Percentiles rank a stretch among this genome's conserved stretches.
Evolutionary conservation across 2,329 filamentous ascomycete species (phyloP).

Genomic region (Fusarium sp.): DNA sequence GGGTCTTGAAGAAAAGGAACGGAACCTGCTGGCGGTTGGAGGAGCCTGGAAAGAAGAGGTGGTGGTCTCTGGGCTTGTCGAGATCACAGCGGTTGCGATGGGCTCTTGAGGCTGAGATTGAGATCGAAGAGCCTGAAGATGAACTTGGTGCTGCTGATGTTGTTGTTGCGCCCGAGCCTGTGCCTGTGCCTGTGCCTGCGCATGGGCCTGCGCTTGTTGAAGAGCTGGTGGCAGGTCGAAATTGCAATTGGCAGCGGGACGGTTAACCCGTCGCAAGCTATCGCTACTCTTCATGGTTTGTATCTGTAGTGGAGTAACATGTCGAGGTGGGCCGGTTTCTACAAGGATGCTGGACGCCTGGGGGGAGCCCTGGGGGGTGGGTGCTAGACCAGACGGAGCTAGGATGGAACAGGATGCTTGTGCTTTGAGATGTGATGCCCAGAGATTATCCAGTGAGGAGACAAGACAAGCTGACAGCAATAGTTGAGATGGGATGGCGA

Average conservation of each 20-base stretch:
- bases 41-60: conserved; percentile 30
- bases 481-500: conserved; percentile 13
- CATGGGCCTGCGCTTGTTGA: conserved; percentile 28
- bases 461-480: conserved; percentile 2
- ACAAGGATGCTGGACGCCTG: conserved; percentile 40
- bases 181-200: conserved; percentile 10
- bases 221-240: conserved; percentile 41
- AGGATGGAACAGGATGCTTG: conserved; percentile 18
- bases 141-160: conserved; percentile 5
- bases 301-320: conserved; percentile 48
- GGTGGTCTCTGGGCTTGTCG: conserved; percentile 18
- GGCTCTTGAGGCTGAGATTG: conserved; percentile 36
- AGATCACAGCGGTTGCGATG: conserved; percentile 5
- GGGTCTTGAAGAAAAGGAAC: conserved; percentile 42
- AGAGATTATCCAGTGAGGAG: conserved; percentile 29
- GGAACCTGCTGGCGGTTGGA: conserved; percentile 38
- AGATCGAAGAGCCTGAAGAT: conserved; percentile 30
- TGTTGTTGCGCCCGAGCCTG: neutral
- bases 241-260: conserved; percentile 48
- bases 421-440: conserved; percentile 23
- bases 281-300: conserved; percentile 47
- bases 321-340: conserved; percentile 44
- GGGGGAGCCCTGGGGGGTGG: conserved; percentile 3
- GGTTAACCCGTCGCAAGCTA: conserved; percentile 47
- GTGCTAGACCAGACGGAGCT: conserved; percentile 23